Evolutionary conservation across 495 filamentous ascomycete species (phyloP).

Genomic region (Penicillium herquei): DNA sequence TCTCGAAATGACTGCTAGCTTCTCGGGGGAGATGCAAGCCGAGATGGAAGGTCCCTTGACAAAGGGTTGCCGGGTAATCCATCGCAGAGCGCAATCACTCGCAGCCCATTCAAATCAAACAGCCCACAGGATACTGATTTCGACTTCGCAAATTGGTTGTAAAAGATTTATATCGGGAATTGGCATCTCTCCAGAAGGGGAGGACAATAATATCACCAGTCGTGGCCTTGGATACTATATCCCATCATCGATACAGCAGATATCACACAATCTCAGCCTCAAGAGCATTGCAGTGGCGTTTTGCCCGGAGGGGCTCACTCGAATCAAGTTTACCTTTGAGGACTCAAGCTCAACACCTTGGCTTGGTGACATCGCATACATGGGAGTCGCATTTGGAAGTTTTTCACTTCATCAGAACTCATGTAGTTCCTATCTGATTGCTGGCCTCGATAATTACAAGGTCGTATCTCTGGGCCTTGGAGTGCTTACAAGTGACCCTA

Average conservation of each 20-base stretch:
- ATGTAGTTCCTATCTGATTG: not conserved
- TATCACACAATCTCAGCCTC: not conserved
- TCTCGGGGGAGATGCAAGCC: no score
- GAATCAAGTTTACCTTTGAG: not conserved
- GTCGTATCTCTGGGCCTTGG: not conserved
- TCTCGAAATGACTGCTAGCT: no score
- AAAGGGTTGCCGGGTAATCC: not conserved
- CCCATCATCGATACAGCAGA: not conserved
- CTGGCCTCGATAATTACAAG: not conserved
- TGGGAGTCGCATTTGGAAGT: not conserved
- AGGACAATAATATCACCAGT: not conserved
- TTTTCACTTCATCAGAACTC: not conserved
- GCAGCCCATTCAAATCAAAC: not conserved
- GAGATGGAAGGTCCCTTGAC: not conserved
- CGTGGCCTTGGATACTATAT: not conserved
- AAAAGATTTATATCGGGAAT: not conserved
- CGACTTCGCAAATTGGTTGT: not conserved
- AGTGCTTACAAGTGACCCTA: no score
- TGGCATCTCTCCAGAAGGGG: not conserved
- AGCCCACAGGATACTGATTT: not conserved
- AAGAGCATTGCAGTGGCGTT: not conserved
- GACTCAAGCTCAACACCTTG: not conserved
- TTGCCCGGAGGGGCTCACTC: not conserved
- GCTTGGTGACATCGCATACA: not conserved
- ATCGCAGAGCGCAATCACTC: not conserved